Evolutionary conservation across 371 early-diverging fungal genomes (phyloP), one percentile per base, ranked within the genome.

Genomic region (Amoeboaphelidium protococcarum): DNA sequence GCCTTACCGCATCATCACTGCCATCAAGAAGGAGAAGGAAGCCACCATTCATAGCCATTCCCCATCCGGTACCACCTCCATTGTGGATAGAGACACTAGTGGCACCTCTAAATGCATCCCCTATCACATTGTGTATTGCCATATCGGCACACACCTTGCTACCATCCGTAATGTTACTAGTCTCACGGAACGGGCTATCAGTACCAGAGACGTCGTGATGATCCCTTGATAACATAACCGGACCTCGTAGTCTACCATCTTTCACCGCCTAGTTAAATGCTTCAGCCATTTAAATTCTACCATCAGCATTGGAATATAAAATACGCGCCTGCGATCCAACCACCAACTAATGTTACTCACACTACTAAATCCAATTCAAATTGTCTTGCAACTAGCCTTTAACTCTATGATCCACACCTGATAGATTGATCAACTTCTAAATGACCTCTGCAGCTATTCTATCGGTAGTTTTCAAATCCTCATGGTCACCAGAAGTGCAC

Each of bases 201-300:
- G 50, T 50, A 20, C 50, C 50, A 40, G 50, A 50, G 3, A 50
- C 50, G 20, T 50, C 50, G 37, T 50, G 50, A 37, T 50, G 50
- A 23, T 50, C 50, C 40, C 50, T 44, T 19, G 25, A 24, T 2
- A 50, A 46, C 50, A 50, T 50, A 16, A 50, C 50, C 20, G 50
- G 50, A 1, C 50, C 50, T 27, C 46, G 40, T 16, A 50, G 2
- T 13, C 19, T 13, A 6, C 50, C 50, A n/a, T 19, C 48, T 16
- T 26, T 31, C 22, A 50, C 48, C 10, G 50, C 50, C 16, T 49
- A 1, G 40, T 50, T 50, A 48, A 50, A 13, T 13, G 41, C 44
- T 13, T 25, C 31, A 1, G 50, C 50, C 2, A 50, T 27, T n/a
- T 16, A 13, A 19, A 40, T 13, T 12, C 50, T 25, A 23, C 50